phyloP scores from a whole-genome alignment of 495 filamentous ascomycete genomes.

The Penicillium flavigenum region DNA sequence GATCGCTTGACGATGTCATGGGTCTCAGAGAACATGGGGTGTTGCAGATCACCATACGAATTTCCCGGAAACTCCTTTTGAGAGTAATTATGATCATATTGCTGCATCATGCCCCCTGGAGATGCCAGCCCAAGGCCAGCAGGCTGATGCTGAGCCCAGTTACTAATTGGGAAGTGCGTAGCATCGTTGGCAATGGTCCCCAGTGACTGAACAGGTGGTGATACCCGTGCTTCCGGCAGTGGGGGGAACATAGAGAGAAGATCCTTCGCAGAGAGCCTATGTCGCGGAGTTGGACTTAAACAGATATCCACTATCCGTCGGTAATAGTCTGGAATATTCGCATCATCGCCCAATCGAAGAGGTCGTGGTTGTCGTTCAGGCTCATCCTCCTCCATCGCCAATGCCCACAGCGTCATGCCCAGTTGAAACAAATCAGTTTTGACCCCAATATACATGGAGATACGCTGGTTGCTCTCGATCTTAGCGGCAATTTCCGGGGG shows the following conservation, averaged over 20 bases:
- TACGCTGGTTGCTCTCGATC: constrained; percentile 87
- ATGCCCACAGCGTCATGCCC: constrained; percentile 95
- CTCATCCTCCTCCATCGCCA: constrained; percentile 85
- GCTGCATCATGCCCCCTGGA: constrained; percentile 2
- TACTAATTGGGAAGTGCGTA: constrained; percentile 8
- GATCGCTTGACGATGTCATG: constrained; percentile 25
- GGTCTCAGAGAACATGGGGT: constrained; percentile 13
- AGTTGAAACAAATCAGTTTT: constrained; percentile 95
- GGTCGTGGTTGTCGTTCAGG: constrained; percentile 81
- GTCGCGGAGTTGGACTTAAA: constrained; percentile 54
- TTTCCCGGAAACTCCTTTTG: constrained; percentile 7
- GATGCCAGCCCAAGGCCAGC: background rate
- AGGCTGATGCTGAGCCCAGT: constrained; percentile 9
- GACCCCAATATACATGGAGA: constrained; percentile 97
- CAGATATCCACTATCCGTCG: constrained; percentile 58
- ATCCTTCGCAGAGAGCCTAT: constrained; percentile 57
- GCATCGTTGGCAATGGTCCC: background rate
- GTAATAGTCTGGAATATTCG: constrained; percentile 59
- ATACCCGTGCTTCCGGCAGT: constrained; percentile 1
- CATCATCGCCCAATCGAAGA: constrained; percentile 48
- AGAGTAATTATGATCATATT: background rate
- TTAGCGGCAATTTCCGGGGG: constrained; percentile 86
- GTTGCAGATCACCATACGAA: constrained; percentile 12
- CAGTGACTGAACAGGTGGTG: constrained; percentile 5
- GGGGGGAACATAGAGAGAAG: constrained; percentile 52